These are phyloP conservation scores for Aspergillus coremiiformis DNA, from an alignment of 495 filamentous ascomycete species.

Conservation along the genomic window DNA sequence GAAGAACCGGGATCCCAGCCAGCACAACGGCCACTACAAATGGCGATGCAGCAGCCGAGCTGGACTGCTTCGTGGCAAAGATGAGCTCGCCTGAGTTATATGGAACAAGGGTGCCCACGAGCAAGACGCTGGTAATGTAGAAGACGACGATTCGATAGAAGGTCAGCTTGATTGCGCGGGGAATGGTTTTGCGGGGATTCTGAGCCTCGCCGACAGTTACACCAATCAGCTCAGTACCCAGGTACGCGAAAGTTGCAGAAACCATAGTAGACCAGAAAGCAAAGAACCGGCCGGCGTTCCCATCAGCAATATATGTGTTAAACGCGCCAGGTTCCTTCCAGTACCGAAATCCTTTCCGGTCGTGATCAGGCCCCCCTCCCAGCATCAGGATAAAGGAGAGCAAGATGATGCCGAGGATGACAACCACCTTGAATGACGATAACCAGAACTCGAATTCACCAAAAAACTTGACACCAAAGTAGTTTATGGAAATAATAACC, in stretches of 20 bases:
- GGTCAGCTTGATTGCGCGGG: conserved; percentile 68
- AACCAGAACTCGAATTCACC: conserved; percentile 84
- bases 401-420: conserved; percentile 61
- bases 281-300: conserved; percentile 51
- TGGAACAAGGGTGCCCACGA: conserved; percentile 49
- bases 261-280: conserved; percentile 74
- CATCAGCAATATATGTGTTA: conserved; percentile 34
- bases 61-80: conserved; percentile 41
- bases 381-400: conserved; percentile 61
- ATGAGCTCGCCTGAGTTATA: conserved; percentile 48
- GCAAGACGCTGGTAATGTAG: conserved; percentile 53
- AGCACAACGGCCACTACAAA: conserved; percentile 55
- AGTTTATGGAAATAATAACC: conserved; percentile 47
- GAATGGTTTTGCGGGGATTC: conserved; percentile 70
- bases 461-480: conserved; percentile 59
- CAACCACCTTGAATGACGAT: conserved; percentile 63
- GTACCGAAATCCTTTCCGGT: conserved; percentile 68
- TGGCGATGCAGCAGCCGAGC: conserved; percentile 49
- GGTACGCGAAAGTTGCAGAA: conserved; percentile 73
- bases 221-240: conserved; percentile 80
- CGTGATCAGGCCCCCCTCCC: conserved; percentile 66
- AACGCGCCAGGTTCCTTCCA: conserved; percentile 68
- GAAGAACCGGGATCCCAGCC: conserved; percentile 45
- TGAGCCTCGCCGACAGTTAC: conserved; percentile 62
- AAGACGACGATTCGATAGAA: conserved; percentile 84